Conservation (phyloP, 2,329 filamentous ascomycete genomes). For the Aspergillus unguis region DNA sequence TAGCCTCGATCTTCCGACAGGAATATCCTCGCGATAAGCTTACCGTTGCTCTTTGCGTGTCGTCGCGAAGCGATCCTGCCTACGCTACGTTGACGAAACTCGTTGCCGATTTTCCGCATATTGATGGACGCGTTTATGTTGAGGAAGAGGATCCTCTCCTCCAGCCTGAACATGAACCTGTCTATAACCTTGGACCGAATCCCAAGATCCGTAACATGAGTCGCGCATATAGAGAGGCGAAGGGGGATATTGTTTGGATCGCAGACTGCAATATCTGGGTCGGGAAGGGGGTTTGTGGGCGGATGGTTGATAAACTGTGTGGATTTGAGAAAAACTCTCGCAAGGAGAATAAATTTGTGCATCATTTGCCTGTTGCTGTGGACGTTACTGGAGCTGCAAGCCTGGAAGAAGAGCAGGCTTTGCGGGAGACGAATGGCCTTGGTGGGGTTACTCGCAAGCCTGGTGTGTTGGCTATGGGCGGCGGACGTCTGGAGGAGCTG, state of each 20-base stretch:
- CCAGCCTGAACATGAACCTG: slow-evolving; percentile 48
- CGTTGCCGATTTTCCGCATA: slow-evolving; percentile 66
- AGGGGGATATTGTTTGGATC: slow-evolving; percentile 87
- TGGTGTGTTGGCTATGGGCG: slow-evolving; percentile 49
- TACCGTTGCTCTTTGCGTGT: slow-evolving; percentile 78
- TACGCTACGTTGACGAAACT: slow-evolving; percentile 70
- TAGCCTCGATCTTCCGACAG: slow-evolving; percentile 80
- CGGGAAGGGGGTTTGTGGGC: slow-evolving; percentile 69
- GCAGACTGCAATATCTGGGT: slow-evolving; percentile 98
- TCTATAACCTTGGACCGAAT: slow-evolving; percentile 75
- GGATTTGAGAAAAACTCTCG: slow-evolving; percentile 55
- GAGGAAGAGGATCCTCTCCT: slow-evolving; percentile 78
- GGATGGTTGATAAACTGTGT: slow-evolving; percentile 84
- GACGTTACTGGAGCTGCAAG: slow-evolving; percentile 53
- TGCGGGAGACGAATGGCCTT: slow-evolving; percentile 1
- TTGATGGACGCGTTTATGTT: slow-evolving; percentile 70
- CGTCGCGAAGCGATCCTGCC: slow-evolving; percentile 70
- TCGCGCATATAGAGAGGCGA: slow-evolving; percentile 82
- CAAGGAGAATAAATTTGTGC: slow-evolving; percentile 78
- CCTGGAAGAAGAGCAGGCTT: slow-evolving; percentile 25
- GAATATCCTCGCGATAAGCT: slow-evolving; percentile 73
- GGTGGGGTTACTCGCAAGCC: slow-evolving; percentile 2
- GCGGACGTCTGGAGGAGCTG: slow-evolving; percentile 85
- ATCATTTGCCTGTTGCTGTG: slow-evolving; percentile 87
- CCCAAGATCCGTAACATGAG: slow-evolving; percentile 99